phyloP scores from a whole-genome alignment of 2,329 filamentous ascomycete species.

The Sporothrix sp. region DNA sequence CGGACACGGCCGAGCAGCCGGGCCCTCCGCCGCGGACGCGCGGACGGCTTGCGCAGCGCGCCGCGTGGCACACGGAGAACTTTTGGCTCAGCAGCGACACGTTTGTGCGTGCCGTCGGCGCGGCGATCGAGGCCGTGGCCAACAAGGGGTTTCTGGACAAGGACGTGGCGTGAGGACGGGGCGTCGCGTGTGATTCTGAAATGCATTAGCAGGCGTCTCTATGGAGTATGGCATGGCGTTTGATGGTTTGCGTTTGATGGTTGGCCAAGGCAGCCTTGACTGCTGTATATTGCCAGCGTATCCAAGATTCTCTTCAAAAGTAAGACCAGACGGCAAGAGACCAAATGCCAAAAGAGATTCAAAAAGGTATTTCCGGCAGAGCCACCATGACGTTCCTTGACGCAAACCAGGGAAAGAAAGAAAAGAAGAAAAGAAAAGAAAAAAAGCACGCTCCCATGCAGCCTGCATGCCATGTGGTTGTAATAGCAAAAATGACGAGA shows the following conservation, averaged over 20 bases:
- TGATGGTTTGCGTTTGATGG: no score
- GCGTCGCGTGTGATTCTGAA: no score
- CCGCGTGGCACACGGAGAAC: conserved; percentile 8
- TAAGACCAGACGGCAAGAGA: no score
- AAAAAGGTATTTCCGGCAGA: background rate
- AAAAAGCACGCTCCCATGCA: no score
- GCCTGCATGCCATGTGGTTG: no score
- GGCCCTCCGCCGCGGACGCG: no score
- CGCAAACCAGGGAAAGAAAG: background rate
- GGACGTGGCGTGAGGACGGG: conserved; percentile 1
- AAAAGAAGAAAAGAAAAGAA: background rate
- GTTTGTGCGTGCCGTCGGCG: conserved; percentile 9
- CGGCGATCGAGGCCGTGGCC: conserved; percentile 12
- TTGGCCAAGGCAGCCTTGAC: no score
- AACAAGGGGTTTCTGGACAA: conserved; percentile 9
- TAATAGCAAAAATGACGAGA: no score
- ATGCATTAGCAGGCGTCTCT: no score
- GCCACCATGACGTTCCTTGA: background rate
- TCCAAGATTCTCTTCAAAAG: no score
- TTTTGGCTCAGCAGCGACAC: conserved; percentile 2
- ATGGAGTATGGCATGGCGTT: no score
- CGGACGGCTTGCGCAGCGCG: background rate
- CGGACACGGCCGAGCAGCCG: background rate
- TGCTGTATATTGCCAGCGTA: no score
- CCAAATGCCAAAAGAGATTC: background rate